Base-by-base conservation (phyloP, 2,329 filamentous ascomycete species). In the Ceratocystiopsis sp. region DNA sequence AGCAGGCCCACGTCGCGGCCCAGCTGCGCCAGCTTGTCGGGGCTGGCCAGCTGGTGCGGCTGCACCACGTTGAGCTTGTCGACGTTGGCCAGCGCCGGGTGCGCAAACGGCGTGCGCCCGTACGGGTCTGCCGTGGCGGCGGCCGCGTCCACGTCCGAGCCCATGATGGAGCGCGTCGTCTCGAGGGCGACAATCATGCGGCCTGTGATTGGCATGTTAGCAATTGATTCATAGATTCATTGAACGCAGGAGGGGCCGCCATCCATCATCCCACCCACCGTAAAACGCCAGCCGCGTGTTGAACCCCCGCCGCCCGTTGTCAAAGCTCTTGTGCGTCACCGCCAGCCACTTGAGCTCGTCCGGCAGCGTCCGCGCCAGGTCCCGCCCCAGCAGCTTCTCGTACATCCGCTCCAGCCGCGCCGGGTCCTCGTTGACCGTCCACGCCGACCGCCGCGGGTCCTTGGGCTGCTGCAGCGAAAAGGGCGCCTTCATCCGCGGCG, bases 321-420 rank as follows among this genome's bases (percentile, higher is more conserved):
- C 89, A 57, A 94, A 96, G 62, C 86, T 95, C 73, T 96, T 96
- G 62, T 96, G 91, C 51, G 91, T 98, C 44, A 98, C 75, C 29
- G 87, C 87, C 55, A 96, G 67, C 91, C 91, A 98, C 65, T 95
- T 96, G 48, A 91, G 69, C 64, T 98, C 89, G 15, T 95, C 87
- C 2, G 81, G 78, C 45, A 98, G 68, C 58, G 91, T 59, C 52
- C 71, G 73, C 51, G 82, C 74, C 45, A 83, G 84, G 38, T 72
- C 76, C 39, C 67, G 67, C 7, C 87, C 89, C 44, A 96, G 64
- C 52, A 96, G 72, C 42, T 69, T 68, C 51, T 73, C 69, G 60
- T 95, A 93, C 60, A 85, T 81, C 40, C 73, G 67, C 58, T 96
- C 81, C 44, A 98, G 67, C 55, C 69, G 68, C 50, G 66, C 68